phyloP scores from a whole-genome alignment of 805 yeast genomes.

The Kodamaea restingae region DNA sequence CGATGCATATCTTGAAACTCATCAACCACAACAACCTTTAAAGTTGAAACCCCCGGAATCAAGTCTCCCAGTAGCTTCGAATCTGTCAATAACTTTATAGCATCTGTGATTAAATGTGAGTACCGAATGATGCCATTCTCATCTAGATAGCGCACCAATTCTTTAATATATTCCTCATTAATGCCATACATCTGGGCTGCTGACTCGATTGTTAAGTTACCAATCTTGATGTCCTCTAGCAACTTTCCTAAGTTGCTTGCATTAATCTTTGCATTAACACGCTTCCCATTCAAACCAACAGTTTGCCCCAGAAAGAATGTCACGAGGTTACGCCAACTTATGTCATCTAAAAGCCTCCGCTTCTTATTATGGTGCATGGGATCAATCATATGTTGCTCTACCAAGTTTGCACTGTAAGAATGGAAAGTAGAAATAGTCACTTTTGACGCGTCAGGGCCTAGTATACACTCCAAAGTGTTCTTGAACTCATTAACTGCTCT shows the following conservation, averaged over 20 bases:
- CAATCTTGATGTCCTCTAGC: constrained; percentile 21
- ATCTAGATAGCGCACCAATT: constrained; percentile 27
- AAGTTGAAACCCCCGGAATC: constrained; percentile 22
- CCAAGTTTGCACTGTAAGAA: constrained; percentile 50
- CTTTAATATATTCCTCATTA: constrained; percentile 23
- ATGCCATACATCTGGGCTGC: constrained; percentile 24
- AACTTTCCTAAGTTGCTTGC: constrained; percentile 22
- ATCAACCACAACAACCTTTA: constrained; percentile 52
- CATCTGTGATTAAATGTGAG: constrained; percentile 33
- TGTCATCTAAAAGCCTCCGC: constrained; percentile 46
- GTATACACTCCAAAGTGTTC: constrained; percentile 23
- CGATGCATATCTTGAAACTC: constrained; percentile 72
- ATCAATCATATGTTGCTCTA: constrained; percentile 14
- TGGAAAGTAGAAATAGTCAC: constrained; percentile 59
- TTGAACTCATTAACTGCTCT: constrained; percentile 54
- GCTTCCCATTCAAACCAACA: constrained; percentile 22
- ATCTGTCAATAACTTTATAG: constrained; percentile 24
- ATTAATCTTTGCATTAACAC: constrained; percentile 21
- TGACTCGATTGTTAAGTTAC: constrained; percentile 16
- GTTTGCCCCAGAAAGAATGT: constrained; percentile 34
- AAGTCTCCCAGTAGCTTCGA: background rate
- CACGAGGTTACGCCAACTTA: constrained; percentile 44
- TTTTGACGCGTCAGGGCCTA: constrained; percentile 31
- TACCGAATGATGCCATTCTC: constrained; percentile 32
- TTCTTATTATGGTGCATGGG: constrained; percentile 4